Evolutionary conservation across 176 grass and related monocot species (phyloP), one percentile per base, ranked within the genome.

Genomic region (Lolium rigidum): DNA sequence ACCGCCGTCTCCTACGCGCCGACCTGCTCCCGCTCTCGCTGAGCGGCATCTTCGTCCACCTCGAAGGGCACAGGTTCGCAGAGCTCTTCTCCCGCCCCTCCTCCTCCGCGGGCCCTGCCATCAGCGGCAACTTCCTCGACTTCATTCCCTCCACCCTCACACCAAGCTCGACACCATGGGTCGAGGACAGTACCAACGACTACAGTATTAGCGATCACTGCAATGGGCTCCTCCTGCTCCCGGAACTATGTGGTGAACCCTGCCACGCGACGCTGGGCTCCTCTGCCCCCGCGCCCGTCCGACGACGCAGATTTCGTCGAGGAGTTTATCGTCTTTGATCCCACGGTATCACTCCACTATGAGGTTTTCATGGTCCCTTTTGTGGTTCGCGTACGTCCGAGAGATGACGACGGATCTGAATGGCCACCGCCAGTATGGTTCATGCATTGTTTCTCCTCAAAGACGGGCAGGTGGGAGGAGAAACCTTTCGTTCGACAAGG

Each of bases 1-100:
- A 37, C 64, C 64, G 28, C 2, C 28, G 28, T 4, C 26, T 28
- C 64, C 64, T 28, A 13, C 14, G 64, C 26, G 64, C 64, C 64
- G 64, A 35, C 12, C 63, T 66, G 25, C 63, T 37, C 28, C 64
- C 25, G 5, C 64, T 35, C 25, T 28, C 64, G 2, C 26, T 67
- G 5, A 16, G 13, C 26, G 64, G 64, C 26, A 67, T 67, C 64
- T 67, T 37, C 28, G 5, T 67, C 26, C 26, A 67, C 64, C 28
- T 67, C 28, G 5, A 37, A 2, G 5, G 12, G 2, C 64, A 35
- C 24, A 37, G 28, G 26, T 38, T 35, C 4, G 1, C 64, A 6
- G 64, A 37, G 64, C 28, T 67, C 28, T 67, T 67, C 64, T 67
- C 28, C 26, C 64, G 64, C 28, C 64, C 64, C 28, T 67, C 64